Base-by-base conservation (phyloP, 1,284 basidiomycete species). In the Takashimella koratensis region DNA sequence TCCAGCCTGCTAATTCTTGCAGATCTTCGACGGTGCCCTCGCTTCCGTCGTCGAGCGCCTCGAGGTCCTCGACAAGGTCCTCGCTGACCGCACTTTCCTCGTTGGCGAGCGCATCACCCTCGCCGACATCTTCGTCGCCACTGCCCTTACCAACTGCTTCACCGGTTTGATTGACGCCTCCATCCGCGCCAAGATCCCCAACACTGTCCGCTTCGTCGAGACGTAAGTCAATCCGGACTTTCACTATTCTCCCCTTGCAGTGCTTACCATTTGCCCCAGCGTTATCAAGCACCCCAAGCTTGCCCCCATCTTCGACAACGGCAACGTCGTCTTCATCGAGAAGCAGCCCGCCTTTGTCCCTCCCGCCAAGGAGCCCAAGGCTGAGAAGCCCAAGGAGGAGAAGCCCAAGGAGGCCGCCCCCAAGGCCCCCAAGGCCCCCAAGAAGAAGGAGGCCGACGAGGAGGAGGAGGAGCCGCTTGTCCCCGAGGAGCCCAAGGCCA, bases 71-170 rank as follows among this genome's bases (percentile, higher is more conserved):
- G 84, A 98, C 70, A 76, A 79, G 48, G 81, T 88, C 78, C 84
- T 98, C 68, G 75, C 82, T 54, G 81, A 83, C 58, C 84, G 84
- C 70, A 98, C 95, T 51, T 98, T 86, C 84, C 83, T 97, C 67
- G 92, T 93, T 53, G 87, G 86, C 67, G 90, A 98, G 76, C 90
- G 94, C 67, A 86, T 98, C 81, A 91, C 93, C 57, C 82, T 95
- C 50, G 95, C 93, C 62, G 95, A 98, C 72, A 77, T 98, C 76
- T 77, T 79, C 65, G 63, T 91, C 62, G 90, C 86, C 43, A 75
- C 80, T 42, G 63, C 81, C 66, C 71, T 90, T 61, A 79, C 79
- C 62, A 79, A 78, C 61, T 78, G 80, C 5, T 51, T 80, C 63
- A 56, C 59, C 46, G 56, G 57, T 49, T 81, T 82, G 60, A 63